Evolutionary conservation across 2,329 filamentous ascomycete species (phyloP), one percentile per base, ranked within the genome.

Genomic region (Boeremia exigua): DNA sequence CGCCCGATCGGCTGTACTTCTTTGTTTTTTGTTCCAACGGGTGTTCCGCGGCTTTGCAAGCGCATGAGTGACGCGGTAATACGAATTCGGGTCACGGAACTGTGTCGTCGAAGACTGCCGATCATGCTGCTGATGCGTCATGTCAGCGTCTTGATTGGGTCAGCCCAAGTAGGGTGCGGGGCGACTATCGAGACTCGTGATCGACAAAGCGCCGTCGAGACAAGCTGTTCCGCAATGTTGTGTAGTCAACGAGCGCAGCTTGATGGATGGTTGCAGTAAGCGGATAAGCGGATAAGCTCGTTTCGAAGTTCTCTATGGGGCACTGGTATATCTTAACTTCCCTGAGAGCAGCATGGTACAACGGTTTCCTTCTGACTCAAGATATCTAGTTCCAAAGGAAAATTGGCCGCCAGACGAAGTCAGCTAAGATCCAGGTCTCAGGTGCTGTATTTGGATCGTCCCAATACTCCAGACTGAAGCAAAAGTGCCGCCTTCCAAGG

Each of bases 61-160:
- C 46, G 53, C 46, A 49, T 36, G 47, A 11, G 47, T 47, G 47
- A 56, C 47, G 47, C 42, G 32, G 40, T 48, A 15, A 32, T 29
- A 50, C 40, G 11, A 30, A 50, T 15, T 15, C 30, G 6, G 46
- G 33, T 44, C n/a, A 34, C 27, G 23, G 19, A 19, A 29, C 28
- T 25, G 36, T 32, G 36, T 14, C 19, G 25, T 32, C 15, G 25
- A 33, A n/a, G 29, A 23, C 49, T 54, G 51, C n/a, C 45, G 47
- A 56, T 47, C 36, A 14, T 46, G 34, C 46, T 40, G 34, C 12
- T 29, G 17, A 27, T 47, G 23, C 19, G 42, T 47, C 53, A 51
- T 32, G 19, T 6, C n/a, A 6, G 27, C 19, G 11, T 11, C 30
- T n/a, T 48, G 34, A 48, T 51, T 56, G 53, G 53, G 19, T 47